phyloP scores from a whole-genome alignment of 345 rosid genomes.

The Trapa bicornis region DNA sequence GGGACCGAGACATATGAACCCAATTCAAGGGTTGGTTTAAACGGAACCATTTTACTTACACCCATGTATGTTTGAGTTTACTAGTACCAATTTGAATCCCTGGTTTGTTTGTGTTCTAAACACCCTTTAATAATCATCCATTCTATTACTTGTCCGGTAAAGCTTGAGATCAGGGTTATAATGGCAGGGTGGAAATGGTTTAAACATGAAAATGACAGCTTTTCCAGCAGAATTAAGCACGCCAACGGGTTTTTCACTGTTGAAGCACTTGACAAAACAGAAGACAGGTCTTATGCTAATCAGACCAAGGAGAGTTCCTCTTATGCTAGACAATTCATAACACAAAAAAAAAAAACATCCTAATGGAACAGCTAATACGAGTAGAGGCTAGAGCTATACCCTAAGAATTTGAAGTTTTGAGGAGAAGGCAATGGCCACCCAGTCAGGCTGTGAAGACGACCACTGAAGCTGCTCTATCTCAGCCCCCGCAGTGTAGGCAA shows the following conservation, averaged over 20 bases:
- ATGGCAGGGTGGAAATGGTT: background rate
- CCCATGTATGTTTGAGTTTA: background rate
- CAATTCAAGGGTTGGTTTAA: background rate
- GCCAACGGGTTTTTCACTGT: too few relatives aligned
- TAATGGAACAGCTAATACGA: too few relatives aligned
- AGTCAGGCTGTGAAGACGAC: conserved; percentile 97
- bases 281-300: background rate
- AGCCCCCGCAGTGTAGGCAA: conserved; percentile 90
- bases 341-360: too few relatives aligned
- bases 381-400: conserved; percentile 32
- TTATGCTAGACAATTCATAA: too few relatives aligned
- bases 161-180: background rate
- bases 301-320: too few relatives aligned
- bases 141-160: background rate
- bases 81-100: too few relatives aligned
- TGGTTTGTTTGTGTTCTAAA: too few relatives aligned
- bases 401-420: conserved; percentile 91
- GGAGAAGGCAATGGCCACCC: conserved; percentile 97
- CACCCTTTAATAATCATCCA: too few relatives aligned
- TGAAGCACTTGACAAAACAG: too few relatives aligned
- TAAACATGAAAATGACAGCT: background rate
- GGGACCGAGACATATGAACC: conserved; percentile 38
- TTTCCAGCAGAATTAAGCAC: background rate
- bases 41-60: background rate
- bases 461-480: conserved; percentile 97